Evolutionary conservation across 345 rosid genomes (phyloP).

Genomic region (Iberis pinnata): DNA sequence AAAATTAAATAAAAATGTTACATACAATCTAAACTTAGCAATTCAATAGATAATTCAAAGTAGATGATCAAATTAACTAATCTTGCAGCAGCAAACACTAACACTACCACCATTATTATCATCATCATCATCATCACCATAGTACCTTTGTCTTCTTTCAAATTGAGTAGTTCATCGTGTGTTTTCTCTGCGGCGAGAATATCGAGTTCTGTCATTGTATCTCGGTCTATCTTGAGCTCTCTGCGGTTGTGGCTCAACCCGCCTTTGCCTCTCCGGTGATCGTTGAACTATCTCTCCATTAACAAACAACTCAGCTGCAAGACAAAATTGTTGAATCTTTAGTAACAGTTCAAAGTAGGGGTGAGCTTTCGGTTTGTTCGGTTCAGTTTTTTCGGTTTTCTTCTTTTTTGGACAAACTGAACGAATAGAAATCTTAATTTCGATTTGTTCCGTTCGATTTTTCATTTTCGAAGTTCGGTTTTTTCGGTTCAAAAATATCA

Average conservation of each 20-base stretch:
- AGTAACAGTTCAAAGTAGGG: no score
- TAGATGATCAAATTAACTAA: no score
- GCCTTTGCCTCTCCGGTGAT: constrained; percentile 85
- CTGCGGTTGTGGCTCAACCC: constrained; percentile 93
- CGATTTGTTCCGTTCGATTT: no score
- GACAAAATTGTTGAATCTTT: no score
- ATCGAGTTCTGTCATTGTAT: constrained; percentile 91
- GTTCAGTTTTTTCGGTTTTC: no score
- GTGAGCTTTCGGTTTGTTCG: no score
- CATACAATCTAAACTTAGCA: constrained; percentile 11
- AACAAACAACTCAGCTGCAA: constrained; percentile 87
- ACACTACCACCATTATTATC: no score
- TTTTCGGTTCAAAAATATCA: no score
- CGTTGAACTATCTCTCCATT: constrained; percentile 94
- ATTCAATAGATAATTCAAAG: constrained; percentile 15
- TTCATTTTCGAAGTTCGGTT: no score
- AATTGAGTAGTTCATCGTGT: constrained; percentile 31
- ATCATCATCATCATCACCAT: background rate
- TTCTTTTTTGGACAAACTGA: no score
- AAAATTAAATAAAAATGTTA: constrained; percentile 4
- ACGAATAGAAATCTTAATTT: no score
- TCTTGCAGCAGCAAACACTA: no score
- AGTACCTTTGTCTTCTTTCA: background rate
- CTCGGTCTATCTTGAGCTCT: constrained; percentile 95
- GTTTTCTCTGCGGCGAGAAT: constrained; percentile 76